Evolutionary conservation across 106 monocot genomes (phyloP).

Genomic region (Platanthera guangdongensis): DNA sequence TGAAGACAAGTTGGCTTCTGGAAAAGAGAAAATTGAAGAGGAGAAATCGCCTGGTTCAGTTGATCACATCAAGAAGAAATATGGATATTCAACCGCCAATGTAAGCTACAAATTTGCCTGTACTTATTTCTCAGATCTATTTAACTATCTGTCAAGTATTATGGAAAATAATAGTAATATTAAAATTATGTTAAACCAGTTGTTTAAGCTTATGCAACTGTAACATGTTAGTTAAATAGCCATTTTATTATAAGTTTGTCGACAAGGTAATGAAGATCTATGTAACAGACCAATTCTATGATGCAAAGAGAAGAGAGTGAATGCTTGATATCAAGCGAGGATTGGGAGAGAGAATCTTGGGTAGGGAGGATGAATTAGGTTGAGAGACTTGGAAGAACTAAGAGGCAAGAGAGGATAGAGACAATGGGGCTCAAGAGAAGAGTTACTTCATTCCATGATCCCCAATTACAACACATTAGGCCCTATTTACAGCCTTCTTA

Average conservation of each 20-base stretch:
- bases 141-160: background rate
- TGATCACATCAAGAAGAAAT: conserved; percentile 64
- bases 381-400: too few relatives aligned
- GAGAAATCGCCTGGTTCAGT: conserved; percentile 27
- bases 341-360: too few relatives aligned
- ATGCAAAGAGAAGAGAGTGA: too few relatives aligned
- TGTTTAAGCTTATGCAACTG: background rate
- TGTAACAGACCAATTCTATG: too few relatives aligned
- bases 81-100: conserved; percentile 45
- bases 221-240: background rate
- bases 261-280: background rate
- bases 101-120: conserved; percentile 30
- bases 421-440: too few relatives aligned
- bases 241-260: background rate
- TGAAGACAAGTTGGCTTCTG: conserved; percentile 34
- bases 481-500: too few relatives aligned
- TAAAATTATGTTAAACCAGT: background rate
- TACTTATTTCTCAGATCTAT: background rate
- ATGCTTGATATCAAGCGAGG: too few relatives aligned
- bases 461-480: too few relatives aligned
- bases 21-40: conserved; percentile 26
- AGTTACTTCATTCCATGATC: too few relatives aligned
- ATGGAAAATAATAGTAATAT: background rate
- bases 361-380: too few relatives aligned
- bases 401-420: too few relatives aligned